Evolutionary conservation across 169 alveolate species (phyloP).

Genomic region (Plasmodium yoelii): DNA sequence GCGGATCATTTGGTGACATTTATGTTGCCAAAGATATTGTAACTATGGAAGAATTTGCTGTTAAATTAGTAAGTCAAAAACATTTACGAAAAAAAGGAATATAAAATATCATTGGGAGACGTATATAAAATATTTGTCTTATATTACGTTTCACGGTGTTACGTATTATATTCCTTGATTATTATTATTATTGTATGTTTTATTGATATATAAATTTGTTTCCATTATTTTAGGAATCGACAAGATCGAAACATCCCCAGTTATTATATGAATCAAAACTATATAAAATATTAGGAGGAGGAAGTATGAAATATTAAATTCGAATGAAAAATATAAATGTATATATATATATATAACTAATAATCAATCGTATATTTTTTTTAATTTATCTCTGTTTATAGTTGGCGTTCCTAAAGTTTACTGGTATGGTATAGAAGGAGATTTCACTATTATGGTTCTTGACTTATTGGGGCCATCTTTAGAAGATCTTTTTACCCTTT

Average conservation of each 20-base stretch:
- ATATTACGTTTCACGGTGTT: no score
- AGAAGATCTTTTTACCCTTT: slow-evolving; percentile 96
- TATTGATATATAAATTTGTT: slow-evolving; percentile 73
- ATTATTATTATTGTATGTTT: neutral
- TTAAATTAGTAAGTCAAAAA: slow-evolving; percentile 89
- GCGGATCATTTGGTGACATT: slow-evolving; percentile 99
- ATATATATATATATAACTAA: neutral
- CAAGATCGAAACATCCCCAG: slow-evolving; percentile 96
- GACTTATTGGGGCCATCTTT: slow-evolving; percentile 98
- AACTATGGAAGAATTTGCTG: slow-evolving; percentile 97
- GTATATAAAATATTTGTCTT: no score
- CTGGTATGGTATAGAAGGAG: slow-evolving; percentile 99
- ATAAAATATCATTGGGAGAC: neutral
- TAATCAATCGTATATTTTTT: neutral
- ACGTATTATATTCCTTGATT: no score
- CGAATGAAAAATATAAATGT: slow-evolving; percentile 12
- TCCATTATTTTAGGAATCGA: slow-evolving; percentile 92
- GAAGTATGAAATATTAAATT: slow-evolving; percentile 83
- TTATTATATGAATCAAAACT: slow-evolving; percentile 97
- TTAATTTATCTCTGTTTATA: slow-evolving; percentile 4
- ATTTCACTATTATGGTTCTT: slow-evolving; percentile 96
- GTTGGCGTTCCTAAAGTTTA: slow-evolving; percentile 97
- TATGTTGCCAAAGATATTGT: slow-evolving; percentile 94
- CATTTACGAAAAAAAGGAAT: slow-evolving; percentile 12
- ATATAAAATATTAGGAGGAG: slow-evolving; percentile 95